These are phyloP conservation scores for Erodium maritimum DNA, from an alignment of 345 rosid species.

Conservation along the genomic window DNA sequence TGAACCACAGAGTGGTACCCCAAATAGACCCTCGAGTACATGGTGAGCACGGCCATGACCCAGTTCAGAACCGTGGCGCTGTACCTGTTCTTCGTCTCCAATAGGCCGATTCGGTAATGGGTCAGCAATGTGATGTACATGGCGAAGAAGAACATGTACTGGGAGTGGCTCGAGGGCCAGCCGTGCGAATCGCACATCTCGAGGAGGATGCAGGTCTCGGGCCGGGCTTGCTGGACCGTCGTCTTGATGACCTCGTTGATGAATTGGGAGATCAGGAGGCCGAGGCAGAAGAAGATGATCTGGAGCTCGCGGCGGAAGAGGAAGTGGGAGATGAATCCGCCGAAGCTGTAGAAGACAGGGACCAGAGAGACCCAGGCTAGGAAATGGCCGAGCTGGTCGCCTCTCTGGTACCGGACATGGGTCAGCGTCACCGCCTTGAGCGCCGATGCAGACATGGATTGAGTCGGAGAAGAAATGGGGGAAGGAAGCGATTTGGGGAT, in stretches of 20 bases:
- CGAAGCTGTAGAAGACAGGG: slow-evolving; percentile 76
- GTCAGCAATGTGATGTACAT: slow-evolving; percentile 46
- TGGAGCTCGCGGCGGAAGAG: slow-evolving; percentile 90
- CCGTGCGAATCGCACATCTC: slow-evolving; percentile 97
- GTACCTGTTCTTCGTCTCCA: slow-evolving; percentile 40
- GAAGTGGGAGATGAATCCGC: slow-evolving; percentile 86
- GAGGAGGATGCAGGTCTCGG: slow-evolving; percentile 64
- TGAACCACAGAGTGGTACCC: slow-evolving; percentile 85
- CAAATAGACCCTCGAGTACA: slow-evolving; percentile 87
- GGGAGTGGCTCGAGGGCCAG: slow-evolving; percentile 95
- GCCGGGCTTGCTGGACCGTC: slow-evolving; percentile 76
- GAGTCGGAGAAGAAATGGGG: too few species aligned
- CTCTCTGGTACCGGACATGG: slow-evolving; percentile 69
- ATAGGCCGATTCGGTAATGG: slow-evolving; percentile 44
- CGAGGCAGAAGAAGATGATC: slow-evolving; percentile 71
- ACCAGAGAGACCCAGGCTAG: slow-evolving; percentile 88
- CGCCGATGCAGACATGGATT: too few species aligned
- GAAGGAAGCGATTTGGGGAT: too few species aligned
- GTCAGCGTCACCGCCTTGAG: slow-evolving; percentile 79
- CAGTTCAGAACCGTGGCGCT: slow-evolving; percentile 34
- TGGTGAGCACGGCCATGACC: slow-evolving; percentile 57
- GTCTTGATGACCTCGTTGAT: slow-evolving; percentile 62
- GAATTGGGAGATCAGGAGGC: slow-evolving; percentile 70
- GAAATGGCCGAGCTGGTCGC: slow-evolving; percentile 71
- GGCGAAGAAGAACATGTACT: slow-evolving; percentile 86